These are phyloP conservation scores for Xylaria sp. DNA, from an alignment of 2,329 filamentous ascomycete genomes.

Conservation along the genomic window DNA sequence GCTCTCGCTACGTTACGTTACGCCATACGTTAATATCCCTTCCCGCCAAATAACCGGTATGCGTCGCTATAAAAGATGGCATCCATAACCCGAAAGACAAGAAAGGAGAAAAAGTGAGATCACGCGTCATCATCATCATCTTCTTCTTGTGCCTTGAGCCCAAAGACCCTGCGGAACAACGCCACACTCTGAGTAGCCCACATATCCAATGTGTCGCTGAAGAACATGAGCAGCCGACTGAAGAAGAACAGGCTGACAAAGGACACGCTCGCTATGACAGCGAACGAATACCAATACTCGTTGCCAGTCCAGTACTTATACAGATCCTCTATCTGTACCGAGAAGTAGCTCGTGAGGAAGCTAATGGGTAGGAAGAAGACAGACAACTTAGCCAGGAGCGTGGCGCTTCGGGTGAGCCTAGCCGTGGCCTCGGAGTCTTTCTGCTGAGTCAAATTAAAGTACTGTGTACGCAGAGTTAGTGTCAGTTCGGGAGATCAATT, in stretches of 20 bases:
- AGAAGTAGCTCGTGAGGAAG: constrained; percentile 80
- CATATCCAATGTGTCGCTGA: constrained; percentile 58
- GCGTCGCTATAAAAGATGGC: constrained; percentile 4
- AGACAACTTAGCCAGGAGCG: constrained; percentile 78
- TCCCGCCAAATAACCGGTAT: constrained; percentile 1
- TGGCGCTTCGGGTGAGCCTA: constrained; percentile 75
- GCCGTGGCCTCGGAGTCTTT: constrained; percentile 80
- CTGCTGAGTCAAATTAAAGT: constrained; percentile 81
- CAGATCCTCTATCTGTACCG: constrained; percentile 69
- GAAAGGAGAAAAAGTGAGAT: not conserved
- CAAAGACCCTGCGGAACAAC: constrained; percentile 36
- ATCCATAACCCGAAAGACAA: constrained; percentile 2
- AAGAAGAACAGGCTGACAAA: constrained; percentile 68
- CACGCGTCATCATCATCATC: constrained; percentile 38
- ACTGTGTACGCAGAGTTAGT: constrained; percentile 57
- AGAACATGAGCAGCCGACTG: constrained; percentile 57
- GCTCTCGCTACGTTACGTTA: not conserved
- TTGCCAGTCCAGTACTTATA: constrained; percentile 66
- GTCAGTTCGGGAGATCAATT: constrained; percentile 4
- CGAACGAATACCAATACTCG: constrained; percentile 77
- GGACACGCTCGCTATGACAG: constrained; percentile 69
- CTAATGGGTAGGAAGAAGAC: constrained; percentile 81
- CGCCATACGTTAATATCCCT: not conserved
- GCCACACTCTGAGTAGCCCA: constrained; percentile 46
- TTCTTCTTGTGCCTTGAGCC: constrained; percentile 36